Percentiles rank a stretch among this genome's conserved stretches.
Evolutionary conservation across 169 alveolate species (phyloP).

Genomic region (Perkinsus chesapeaki): DNA sequence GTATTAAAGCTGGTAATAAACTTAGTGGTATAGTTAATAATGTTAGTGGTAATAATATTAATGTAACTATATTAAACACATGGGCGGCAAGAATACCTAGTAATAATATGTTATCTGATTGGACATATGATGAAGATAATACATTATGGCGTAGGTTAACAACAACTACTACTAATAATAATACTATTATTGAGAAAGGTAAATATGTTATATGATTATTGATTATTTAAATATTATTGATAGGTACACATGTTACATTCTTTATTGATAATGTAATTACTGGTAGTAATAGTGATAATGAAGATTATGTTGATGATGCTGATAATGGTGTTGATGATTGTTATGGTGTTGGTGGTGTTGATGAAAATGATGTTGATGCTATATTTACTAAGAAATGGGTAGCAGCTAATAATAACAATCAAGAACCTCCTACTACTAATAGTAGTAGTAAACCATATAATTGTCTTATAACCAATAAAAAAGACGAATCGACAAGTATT

Average conservation of each 20-base stretch:
- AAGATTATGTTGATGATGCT: neutral
- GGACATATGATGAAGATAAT: neutral
- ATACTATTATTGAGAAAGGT: neutral
- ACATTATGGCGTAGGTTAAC: neutral
- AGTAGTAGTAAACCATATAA: neutral
- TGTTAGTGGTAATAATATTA: neutral
- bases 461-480: neutral
- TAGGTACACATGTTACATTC: neutral
- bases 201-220: neutral
- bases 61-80: neutral
- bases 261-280: neutral
- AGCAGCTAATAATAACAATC: neutral
- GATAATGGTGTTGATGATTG: neutral
- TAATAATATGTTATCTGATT: neutral
- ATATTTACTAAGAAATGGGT: neutral
- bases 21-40: neutral
- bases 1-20: neutral
- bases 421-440: neutral
- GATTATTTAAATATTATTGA: neutral
- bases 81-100: neutral
- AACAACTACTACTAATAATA: neutral
- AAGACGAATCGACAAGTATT: neutral
- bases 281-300: neutral
- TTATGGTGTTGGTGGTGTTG: neutral
- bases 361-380: neutral